Percentiles rank a stretch among this genome's conserved stretches.
These are phyloP conservation scores for Blastobotrys mokoenaii DNA, from an alignment of 805 yeast species.

Conservation along the genomic window DNA sequence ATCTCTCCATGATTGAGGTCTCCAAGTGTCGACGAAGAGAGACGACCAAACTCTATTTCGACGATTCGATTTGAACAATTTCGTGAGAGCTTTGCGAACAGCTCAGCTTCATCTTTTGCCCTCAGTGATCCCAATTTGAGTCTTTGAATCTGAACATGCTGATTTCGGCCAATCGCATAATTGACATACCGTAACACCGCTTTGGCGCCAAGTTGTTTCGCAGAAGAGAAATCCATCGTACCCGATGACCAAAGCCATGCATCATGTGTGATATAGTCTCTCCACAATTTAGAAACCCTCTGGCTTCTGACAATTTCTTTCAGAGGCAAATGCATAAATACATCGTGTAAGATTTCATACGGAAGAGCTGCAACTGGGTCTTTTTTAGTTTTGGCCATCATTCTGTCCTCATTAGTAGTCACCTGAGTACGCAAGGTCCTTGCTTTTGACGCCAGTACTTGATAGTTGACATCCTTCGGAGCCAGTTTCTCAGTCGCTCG, in stretches of 20 bases:
- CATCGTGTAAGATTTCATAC: conserved; percentile 1
- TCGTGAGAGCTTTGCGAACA: neutral
- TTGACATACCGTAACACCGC: neutral
- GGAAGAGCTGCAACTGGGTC: conserved; percentile 3
- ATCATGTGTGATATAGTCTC: conserved; percentile 3
- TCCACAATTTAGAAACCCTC: conserved; percentile 4
- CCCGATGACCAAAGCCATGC: conserved; percentile 1
- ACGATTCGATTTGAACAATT: no score
- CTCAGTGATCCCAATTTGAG: neutral
- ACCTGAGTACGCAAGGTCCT: no score
- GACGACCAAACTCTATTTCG: no score
- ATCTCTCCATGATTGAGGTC: neutral
- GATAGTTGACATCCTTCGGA: neutral
- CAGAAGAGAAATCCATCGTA: neutral
- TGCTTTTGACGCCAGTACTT: no score
- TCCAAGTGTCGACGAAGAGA: no score
- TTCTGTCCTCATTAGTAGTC: no score
- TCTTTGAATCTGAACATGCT: neutral
- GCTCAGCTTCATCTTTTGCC: neutral
- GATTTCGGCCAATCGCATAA: neutral
- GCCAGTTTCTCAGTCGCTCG: neutral
- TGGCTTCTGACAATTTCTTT: conserved; percentile 1
- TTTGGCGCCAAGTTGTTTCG: neutral
- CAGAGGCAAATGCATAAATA: neutral
- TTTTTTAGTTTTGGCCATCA: no score